A percentile compares a stretch with the other conserved stretches of the same genome.
Conservation (phyloP, 2,329 filamentous ascomycete species). For the Paecilomyces sp. region DNA sequence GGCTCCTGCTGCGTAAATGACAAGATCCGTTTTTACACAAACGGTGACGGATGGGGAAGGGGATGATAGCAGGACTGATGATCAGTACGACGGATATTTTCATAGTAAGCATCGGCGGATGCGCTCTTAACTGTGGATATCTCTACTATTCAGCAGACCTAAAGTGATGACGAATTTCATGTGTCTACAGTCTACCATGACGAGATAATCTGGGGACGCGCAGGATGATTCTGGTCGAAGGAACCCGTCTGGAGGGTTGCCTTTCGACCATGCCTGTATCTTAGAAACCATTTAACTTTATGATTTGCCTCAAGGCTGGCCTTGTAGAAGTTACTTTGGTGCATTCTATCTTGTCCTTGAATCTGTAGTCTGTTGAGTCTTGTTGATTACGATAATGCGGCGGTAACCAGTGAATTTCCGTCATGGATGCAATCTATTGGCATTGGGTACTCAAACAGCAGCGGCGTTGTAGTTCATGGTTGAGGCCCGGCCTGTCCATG, state of each 20-base stretch:
- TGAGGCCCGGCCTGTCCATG: not conserved
- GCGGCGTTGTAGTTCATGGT: not conserved
- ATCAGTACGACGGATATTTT: constrained; percentile 17
- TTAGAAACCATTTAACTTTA: constrained; percentile 34
- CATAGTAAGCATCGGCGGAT: constrained; percentile 14
- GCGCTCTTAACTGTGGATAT: constrained; percentile 14
- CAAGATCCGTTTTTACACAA: constrained; percentile 15
- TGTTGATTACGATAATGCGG: not conserved
- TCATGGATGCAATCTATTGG: not conserved
- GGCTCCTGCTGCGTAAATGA: constrained; percentile 31
- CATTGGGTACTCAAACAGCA: not conserved
- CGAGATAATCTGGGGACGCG: constrained; percentile 8
- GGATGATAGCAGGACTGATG: not conserved
- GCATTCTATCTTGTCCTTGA: not conserved
- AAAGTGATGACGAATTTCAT: constrained; percentile 10
- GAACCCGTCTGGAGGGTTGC: constrained; percentile 16
- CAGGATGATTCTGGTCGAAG: constrained; percentile 12
- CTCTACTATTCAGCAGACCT: constrained; percentile 17
- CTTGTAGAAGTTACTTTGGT: constrained; percentile 7
- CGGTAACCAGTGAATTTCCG: not conserved
- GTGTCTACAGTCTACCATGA: constrained; percentile 1
- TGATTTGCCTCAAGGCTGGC: constrained; percentile 24
- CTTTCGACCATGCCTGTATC: constrained; percentile 32
- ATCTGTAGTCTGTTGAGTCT: not conserved
- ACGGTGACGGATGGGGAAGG: constrained; percentile 4